Conservation (phyloP, 2,329 filamentous ascomycete genomes). For the Xylariaceae sp. region DNA sequence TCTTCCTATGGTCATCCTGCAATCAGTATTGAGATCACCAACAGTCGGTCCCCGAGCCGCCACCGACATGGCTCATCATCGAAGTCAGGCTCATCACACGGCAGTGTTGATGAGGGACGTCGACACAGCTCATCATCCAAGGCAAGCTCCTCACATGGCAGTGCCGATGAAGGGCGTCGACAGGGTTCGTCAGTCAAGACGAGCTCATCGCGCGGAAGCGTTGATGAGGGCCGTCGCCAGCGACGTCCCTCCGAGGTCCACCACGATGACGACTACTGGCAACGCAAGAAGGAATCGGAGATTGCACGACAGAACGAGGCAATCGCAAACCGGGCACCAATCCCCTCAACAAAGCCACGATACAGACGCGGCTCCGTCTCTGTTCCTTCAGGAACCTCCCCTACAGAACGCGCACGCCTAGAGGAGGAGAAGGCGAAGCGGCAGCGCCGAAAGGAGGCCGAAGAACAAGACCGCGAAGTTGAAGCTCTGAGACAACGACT, state of each 20-base stretch:
- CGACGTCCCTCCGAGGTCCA: conserved; percentile 25
- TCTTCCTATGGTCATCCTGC: conserved; percentile 28
- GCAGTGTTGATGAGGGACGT: conserved; percentile 23
- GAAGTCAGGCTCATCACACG: conserved; percentile 29
- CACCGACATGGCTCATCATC: conserved; percentile 32
- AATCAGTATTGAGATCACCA: conserved; percentile 37
- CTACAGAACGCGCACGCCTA: conserved; percentile 10
- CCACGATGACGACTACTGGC: conserved; percentile 29
- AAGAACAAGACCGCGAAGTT: conserved; percentile 29
- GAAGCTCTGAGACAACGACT: conserved; percentile 39
- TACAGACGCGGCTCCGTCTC: conserved; percentile 34
- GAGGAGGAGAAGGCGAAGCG: conserved; percentile 22
- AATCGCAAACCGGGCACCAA: conserved; percentile 36
- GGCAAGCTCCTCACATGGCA: conserved; percentile 28
- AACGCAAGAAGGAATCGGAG: conserved; percentile 28
- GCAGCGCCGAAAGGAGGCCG: conserved; percentile 29
- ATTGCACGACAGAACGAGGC: conserved; percentile 40
- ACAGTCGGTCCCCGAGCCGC: conserved; percentile 32
- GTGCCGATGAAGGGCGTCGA: conserved; percentile 16
- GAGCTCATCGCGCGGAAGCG: conserved; percentile 27
- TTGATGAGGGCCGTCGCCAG: conserved; percentile 26
- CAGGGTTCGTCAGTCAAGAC: conserved; percentile 5
- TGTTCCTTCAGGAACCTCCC: conserved; percentile 20
- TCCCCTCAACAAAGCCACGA: conserved; percentile 26
- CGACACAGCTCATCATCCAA: conserved; percentile 32